phyloP scores from a whole-genome alignment of 1,284 basidiomycete genomes.

The Lignosus rhinocerotis region DNA sequence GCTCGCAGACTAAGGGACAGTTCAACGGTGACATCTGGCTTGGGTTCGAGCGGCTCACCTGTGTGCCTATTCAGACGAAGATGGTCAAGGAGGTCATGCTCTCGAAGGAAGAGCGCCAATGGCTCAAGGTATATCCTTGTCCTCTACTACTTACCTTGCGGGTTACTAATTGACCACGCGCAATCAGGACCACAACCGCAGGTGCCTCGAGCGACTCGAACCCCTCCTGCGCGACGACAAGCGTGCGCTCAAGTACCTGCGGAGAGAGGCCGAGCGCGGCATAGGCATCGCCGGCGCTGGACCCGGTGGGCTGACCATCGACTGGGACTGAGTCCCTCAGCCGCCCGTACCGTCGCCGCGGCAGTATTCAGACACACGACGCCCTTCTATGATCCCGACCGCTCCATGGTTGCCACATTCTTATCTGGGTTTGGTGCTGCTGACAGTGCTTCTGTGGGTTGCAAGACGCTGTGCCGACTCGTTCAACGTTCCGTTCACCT shows the following conservation, averaged over 20 bases:
- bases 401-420: neutral
- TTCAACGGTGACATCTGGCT: slow-evolving; percentile 80
- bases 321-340: slow-evolving; percentile 59
- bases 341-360: neutral
- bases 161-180: neutral
- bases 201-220: slow-evolving; percentile 69
- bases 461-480: slow-evolving; percentile 5
- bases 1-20: slow-evolving; percentile 60
- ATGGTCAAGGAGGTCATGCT: slow-evolving; percentile 88
- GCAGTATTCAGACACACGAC: neutral
- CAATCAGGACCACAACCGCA: slow-evolving; percentile 78
- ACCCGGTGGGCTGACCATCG: slow-evolving; percentile 68
- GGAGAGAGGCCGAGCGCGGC: slow-evolving; percentile 69
- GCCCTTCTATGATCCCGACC: neutral
- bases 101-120: slow-evolving; percentile 82
- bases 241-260: slow-evolving; percentile 80
- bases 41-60: slow-evolving; percentile 86
- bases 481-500: neutral
- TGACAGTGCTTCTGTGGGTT: slow-evolving; percentile 11
- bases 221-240: slow-evolving; percentile 79
- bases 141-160: no score
- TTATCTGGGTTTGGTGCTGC: slow-evolving; percentile 7
- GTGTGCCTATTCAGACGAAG: slow-evolving; percentile 90
- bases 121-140: slow-evolving; percentile 71
- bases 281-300: slow-evolving; percentile 63